Evolutionary conservation across 2,329 filamentous ascomycete species (phyloP).

Genomic region (Clathrospora elynae): DNA sequence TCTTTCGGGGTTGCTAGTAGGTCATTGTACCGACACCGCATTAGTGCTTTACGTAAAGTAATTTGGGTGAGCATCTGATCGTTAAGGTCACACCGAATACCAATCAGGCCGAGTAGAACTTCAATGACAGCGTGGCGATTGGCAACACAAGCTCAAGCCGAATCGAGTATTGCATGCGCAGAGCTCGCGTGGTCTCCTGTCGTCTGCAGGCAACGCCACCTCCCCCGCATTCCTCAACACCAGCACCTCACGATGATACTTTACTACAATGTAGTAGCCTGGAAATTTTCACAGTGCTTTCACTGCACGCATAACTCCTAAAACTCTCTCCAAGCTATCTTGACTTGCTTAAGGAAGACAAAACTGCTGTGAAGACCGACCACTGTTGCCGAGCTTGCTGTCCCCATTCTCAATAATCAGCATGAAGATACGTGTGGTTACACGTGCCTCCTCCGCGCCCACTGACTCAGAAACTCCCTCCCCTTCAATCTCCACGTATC

Average conservation of each 20-base stretch:
- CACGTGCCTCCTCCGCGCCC: conserved; percentile 48
- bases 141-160: conserved; percentile 2
- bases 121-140: background rate
- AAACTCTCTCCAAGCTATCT: too few species aligned
- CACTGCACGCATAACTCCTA: too few species aligned
- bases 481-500: conserved; percentile 54
- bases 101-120: conserved; percentile 11
- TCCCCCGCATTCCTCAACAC: background rate
- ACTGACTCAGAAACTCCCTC: conserved; percentile 47
- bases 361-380: too few species aligned
- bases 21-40: conserved; percentile 15
- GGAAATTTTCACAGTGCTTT: too few species aligned
- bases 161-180: conserved; percentile 13
- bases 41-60: too few species aligned
- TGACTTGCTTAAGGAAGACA: too few species aligned
- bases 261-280: too few species aligned
- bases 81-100: conserved; percentile 17
- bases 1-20: conserved; percentile 3
- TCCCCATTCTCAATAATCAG: too few species aligned
- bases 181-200: conserved; percentile 19
- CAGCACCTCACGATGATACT: too few species aligned
- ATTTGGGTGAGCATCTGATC: conserved; percentile 22
- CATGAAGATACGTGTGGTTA: too few species aligned
- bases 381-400: too few species aligned
- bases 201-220: background rate